Conservation (phyloP, 306 rosid species). For the Begonia masoniana region DNA sequence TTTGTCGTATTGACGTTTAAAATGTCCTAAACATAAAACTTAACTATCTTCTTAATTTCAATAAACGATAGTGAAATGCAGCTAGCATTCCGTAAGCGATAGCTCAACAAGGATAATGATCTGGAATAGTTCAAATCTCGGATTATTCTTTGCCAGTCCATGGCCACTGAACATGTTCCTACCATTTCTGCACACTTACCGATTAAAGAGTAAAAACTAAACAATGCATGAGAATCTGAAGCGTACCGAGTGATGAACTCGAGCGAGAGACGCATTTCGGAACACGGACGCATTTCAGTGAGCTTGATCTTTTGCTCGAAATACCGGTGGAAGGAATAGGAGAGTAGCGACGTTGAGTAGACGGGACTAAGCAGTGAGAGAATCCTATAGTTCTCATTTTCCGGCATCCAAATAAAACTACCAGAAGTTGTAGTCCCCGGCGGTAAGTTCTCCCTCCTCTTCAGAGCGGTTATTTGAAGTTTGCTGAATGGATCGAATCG, state of each 20-base stretch:
- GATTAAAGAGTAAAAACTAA: neutral
- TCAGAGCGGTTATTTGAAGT: neutral
- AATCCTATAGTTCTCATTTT: slow-evolving; percentile 2
- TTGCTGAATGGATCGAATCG: too few relatives aligned
- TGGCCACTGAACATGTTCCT: neutral
- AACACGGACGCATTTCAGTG: slow-evolving; percentile 6
- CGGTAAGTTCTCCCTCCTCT: neutral
- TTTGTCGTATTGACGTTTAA: too few relatives aligned
- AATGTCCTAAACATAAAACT: too few relatives aligned
- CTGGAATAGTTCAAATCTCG: too few relatives aligned
- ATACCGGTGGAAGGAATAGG: slow-evolving; percentile 13
- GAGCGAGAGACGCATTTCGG: slow-evolving; percentile 25
- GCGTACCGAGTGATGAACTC: slow-evolving; percentile 17
- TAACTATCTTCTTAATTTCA: too few relatives aligned
- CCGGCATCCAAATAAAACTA: neutral
- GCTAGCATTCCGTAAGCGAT: too few relatives aligned
- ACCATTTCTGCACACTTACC: neutral
- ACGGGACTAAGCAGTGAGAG: slow-evolving; percentile 14
- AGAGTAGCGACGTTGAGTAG: slow-evolving; percentile 12
- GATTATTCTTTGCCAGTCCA: too few relatives aligned
- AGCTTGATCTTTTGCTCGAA: slow-evolving; percentile 9
- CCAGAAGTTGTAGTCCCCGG: neutral
- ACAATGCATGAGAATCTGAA: neutral
- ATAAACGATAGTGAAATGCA: too few relatives aligned
- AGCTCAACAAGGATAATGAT: too few relatives aligned